A percentile compares a stretch with the other conserved stretches of the same genome.
These are phyloP conservation scores for Comarum palustre DNA, from an alignment of 306 rosid genomes.

Conservation along the genomic window DNA sequence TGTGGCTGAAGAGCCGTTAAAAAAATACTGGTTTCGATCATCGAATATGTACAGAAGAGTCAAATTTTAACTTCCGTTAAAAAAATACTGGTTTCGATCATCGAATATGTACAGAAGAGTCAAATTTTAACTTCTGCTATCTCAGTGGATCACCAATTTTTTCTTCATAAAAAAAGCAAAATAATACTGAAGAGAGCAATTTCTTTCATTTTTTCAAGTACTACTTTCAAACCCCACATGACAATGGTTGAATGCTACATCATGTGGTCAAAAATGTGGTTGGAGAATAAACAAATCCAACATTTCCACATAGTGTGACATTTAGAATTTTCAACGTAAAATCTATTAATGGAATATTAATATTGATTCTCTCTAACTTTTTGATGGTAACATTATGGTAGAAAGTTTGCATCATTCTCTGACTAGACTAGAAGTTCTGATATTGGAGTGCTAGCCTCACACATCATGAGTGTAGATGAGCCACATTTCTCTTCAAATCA, in stretches of 20 bases:
- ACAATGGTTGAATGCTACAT: not conserved
- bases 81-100: no score
- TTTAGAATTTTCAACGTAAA: not conserved
- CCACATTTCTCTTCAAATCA: no score
- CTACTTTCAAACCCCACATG: not conserved
- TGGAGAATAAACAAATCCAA: not conserved
- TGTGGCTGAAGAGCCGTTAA: not conserved
- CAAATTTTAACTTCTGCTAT: no score
- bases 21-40: no score
- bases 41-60: no score
- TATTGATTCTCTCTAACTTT: not conserved
- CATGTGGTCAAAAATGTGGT: not conserved
- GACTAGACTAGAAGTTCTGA: not conserved
- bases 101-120: no score
- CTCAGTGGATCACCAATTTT: no score
- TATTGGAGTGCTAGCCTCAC: no score
- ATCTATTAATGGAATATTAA: not conserved
- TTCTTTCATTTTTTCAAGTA: not conserved
- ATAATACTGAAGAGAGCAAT: not conserved
- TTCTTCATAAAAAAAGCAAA: not conserved
- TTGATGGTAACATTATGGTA: not conserved
- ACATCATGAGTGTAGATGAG: no score
- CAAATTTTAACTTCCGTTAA: no score
- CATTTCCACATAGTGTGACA: not conserved
- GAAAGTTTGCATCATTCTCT: not conserved